A percentile compares a stretch with the other conserved stretches of the same genome.
Conservation (phyloP, 73 alveolate species). For the Breviolum minutum region DNA sequence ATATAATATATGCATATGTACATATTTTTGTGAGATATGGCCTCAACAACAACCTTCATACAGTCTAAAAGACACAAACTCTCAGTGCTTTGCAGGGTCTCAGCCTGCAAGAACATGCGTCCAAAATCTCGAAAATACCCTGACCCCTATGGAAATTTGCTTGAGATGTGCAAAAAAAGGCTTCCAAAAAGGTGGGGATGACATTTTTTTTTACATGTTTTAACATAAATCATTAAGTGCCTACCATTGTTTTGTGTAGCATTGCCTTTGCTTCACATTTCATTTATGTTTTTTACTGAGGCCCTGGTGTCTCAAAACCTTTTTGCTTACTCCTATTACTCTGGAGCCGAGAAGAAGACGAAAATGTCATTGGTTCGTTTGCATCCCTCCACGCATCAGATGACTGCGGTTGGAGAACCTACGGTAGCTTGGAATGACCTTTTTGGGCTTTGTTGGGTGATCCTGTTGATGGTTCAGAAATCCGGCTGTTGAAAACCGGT, state of each 20-base stretch:
- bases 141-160: not conserved
- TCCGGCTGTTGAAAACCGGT: too few species aligned
- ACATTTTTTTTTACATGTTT: too few species aligned
- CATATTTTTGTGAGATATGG: too few species aligned
- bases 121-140: not conserved
- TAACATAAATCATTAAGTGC: not conserved
- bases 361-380: constrained; percentile 50
- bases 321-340: constrained; percentile 62
- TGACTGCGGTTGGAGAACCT: constrained; percentile 53
- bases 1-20: too few species aligned
- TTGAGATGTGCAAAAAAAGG: too few species aligned
- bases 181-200: too few species aligned
- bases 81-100: too few species aligned
- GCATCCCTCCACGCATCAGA: constrained; percentile 31
- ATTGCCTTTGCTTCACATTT: not conserved
- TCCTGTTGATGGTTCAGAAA: too few species aligned
- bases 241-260: not conserved
- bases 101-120: not conserved
- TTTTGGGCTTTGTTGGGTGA: too few species aligned
- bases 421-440: too few species aligned
- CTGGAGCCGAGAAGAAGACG: constrained; percentile 55
- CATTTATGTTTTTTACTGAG: not conserved
- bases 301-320: constrained; percentile 73
- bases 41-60: too few species aligned
- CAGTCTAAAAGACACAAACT: too few species aligned